Conservation (phyloP, 2,329 filamentous ascomycete genomes). For the Verticillium dahliae region DNA sequence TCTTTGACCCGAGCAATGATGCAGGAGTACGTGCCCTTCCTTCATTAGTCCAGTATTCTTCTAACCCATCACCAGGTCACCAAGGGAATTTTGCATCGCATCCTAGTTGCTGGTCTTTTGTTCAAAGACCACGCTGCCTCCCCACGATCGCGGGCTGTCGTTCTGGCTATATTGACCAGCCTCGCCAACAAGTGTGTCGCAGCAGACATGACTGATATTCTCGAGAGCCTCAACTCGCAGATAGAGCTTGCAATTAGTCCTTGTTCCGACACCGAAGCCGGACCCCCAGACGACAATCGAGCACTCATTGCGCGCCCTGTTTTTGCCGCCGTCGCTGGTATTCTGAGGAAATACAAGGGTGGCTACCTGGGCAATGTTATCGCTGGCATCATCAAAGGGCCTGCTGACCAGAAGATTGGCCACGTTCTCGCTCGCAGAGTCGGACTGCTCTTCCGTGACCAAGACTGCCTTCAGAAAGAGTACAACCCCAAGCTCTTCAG, state of each 20-base stretch:
- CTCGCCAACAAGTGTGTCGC: conserved; percentile 38
- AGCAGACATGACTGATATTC: conserved; percentile 18
- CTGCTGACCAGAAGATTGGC: conserved; percentile 24
- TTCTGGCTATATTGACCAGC: conserved; percentile 28
- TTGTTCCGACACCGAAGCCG: conserved; percentile 1
- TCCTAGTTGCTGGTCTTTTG: conserved; percentile 14
- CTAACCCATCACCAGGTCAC: conserved; percentile 22
- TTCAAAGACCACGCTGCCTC: conserved; percentile 10
- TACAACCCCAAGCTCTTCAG: conserved; percentile 34
- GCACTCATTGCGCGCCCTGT: conserved; percentile 11
- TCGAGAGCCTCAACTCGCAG: conserved; percentile 12
- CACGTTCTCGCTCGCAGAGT: conserved; percentile 33
- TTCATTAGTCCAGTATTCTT: not conserved
- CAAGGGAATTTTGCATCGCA: conserved; percentile 23
- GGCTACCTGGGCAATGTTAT: conserved; percentile 28
- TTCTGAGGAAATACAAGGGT: conserved; percentile 30
- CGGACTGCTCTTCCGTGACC: conserved; percentile 33
- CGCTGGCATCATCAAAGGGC: conserved; percentile 9
- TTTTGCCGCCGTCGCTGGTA: conserved; percentile 28
- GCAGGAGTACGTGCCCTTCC: not conserved
- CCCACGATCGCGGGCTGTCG: conserved; percentile 13
- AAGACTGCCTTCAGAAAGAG: conserved; percentile 29
- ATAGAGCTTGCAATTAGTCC: conserved; percentile 9
- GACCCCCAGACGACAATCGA: not conserved
- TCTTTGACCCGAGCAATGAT: not conserved